Percentiles rank a stretch among this genome's conserved stretches.
Evolutionary conservation across 352 stramenopile genomes (phyloP).

Genomic region (Thalassiosira allenii): DNA sequence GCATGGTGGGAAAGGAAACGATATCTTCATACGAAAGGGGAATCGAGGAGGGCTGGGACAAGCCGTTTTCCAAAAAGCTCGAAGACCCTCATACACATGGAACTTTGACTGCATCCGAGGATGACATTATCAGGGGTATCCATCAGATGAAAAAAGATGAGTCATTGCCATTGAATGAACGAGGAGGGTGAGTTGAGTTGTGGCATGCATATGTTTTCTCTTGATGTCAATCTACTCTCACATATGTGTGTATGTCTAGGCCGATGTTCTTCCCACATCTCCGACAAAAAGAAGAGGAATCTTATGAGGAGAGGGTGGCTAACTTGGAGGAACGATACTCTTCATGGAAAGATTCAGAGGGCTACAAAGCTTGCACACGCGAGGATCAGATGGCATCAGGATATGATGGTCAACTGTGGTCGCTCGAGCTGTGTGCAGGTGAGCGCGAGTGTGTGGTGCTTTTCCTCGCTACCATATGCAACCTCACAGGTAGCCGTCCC

Average conservation of each 20-base stretch:
- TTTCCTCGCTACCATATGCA: no score
- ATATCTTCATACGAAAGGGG: conserved; percentile 15
- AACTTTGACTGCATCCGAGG: conserved; percentile 11
- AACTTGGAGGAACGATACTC: not conserved
- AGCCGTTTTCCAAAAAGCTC: conserved; percentile 15
- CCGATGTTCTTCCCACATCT: conserved; percentile 26
- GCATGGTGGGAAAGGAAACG: not conserved
- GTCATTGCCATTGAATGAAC: not conserved
- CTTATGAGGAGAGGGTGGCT: not conserved
- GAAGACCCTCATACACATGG: not conserved
- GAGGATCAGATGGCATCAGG: no score
- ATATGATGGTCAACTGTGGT: no score
- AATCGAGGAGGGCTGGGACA: conserved; percentile 4
- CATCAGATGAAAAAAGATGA: conserved; percentile 10
- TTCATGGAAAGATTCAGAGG: conserved; percentile 6
- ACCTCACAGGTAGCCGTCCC: no score
- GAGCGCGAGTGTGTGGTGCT: no score
- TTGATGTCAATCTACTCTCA: not conserved
- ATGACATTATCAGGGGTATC: conserved; percentile 18
- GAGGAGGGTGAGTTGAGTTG: conserved; percentile 25
- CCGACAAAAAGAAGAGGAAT: conserved; percentile 3
- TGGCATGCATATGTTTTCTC: not conserved
- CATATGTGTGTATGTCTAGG: not conserved
- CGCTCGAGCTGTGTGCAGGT: conserved; percentile 24
- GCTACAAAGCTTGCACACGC: conserved; percentile 1